Base-by-base conservation (phyloP, 2,329 filamentous ascomycete species). In the Bipolaris oryzae region DNA sequence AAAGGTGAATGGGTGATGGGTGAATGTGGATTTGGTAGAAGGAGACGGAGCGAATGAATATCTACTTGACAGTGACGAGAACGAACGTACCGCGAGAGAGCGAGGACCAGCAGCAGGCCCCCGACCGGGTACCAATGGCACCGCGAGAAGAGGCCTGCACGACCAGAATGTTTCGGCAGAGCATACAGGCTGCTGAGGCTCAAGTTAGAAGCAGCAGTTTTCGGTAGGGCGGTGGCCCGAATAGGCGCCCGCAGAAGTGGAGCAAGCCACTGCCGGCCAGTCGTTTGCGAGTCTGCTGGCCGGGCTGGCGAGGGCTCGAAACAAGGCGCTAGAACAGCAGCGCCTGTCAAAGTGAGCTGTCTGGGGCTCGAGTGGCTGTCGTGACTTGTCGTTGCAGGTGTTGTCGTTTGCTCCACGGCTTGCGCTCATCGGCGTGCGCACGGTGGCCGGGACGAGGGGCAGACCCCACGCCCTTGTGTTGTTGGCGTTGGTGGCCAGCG, bases 141-240 rank as follows among this genome's bases (percentile, higher is more conserved):
- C 73, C 65, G 68, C 71, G 72, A 72, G 73, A 69, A 67, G 62
- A 69, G 67, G 71, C 63, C 72, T 71, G 69, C 69, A 70, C 71
- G 67, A 71, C 69, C 68, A 66, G 65, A 67, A 69, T 69, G 78
- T 78, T 77, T 77, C 77, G 75, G 65, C 63, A 70, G 72, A 58
- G 69, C 67, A 76, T 72, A 70, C 76, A 74, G 68, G 73, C 71
- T 71, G 67, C 64, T 75, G 74, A 73, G 74, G 73, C 77, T 78
- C 76, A 75, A 76, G 74, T 73, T 72, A 72, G 73, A 73, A 73
- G 62, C 65, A 68, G 70, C 67, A 66, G 65, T 67, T 74, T 61
- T 58, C 57, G 67, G 57, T 50, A 61, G 70, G 67, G 72, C 62
- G 70, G 70, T 67, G 70, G 69, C 68, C 69, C 62, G 65, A 65